A percentile compares a stretch with the other conserved stretches of the same genome.
Evolutionary conservation across 164 flowering plant species (phyloP).

Genomic region (Litsea cubeba): DNA sequence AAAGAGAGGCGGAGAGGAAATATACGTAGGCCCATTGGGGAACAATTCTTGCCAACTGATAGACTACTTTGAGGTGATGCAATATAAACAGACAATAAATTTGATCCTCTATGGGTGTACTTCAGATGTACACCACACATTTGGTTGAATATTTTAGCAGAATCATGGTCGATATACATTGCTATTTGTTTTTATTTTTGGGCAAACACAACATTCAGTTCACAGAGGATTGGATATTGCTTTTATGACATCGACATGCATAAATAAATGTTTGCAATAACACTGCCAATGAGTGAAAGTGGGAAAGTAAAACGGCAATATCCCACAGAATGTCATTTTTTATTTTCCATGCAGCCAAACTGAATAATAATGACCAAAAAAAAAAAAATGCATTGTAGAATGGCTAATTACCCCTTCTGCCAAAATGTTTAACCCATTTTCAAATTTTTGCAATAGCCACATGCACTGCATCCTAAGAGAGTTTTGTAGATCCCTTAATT

Average conservation of each 20-base stretch:
- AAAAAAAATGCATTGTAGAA: too few relatives aligned
- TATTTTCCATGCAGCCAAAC: neutral
- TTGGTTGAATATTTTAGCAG: neutral
- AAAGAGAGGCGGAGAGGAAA: conserved; percentile 40
- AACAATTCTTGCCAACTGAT: conserved; percentile 29
- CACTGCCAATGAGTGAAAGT: too few relatives aligned
- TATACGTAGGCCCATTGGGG: conserved; percentile 42
- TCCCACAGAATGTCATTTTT: neutral
- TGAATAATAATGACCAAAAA: neutral
- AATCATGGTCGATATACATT: neutral
- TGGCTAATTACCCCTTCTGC: neutral
- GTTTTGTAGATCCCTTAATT: neutral
- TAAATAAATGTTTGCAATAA: too few relatives aligned
- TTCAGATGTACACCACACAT: neutral
- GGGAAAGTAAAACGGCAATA: neutral
- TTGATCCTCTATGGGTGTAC: neutral
- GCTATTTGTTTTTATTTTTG: too few relatives aligned
- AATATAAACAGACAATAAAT: neutral
- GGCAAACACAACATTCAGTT: too few relatives aligned
- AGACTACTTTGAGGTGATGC: conserved; percentile 38
- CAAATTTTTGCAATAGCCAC: neutral
- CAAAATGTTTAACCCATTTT: neutral
- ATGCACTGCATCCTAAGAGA: neutral
- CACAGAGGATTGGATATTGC: too few relatives aligned
- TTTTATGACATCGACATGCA: too few relatives aligned